These are phyloP conservation scores for Vararia minispora DNA, from an alignment of 768 basidiomycete genomes.

Conservation along the genomic window DNA sequence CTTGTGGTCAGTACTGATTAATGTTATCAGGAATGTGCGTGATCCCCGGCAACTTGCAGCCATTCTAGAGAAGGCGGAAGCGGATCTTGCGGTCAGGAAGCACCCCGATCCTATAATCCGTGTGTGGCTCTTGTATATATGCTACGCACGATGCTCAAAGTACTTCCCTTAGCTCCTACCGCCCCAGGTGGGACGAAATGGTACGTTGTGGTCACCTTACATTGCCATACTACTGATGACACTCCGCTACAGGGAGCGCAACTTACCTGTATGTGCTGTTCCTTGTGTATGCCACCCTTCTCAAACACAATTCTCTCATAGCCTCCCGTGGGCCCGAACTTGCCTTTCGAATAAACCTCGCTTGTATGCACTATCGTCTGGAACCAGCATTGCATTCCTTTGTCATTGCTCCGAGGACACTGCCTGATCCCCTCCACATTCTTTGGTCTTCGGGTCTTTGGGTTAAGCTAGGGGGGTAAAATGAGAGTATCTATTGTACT, in stretches of 20 bases:
- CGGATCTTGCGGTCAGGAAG: constrained; percentile 44
- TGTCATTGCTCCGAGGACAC: no score
- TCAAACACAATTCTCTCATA: constrained; percentile 18
- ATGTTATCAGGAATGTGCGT: constrained; percentile 50
- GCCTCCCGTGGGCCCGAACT: constrained; percentile 54
- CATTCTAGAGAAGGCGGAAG: constrained; percentile 77
- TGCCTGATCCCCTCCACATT: no score
- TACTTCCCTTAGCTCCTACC: constrained; percentile 43
- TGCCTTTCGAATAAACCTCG: no score
- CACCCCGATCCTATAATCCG: constrained; percentile 94
- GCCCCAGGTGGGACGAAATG: constrained; percentile 95
- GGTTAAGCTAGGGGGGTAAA: no score
- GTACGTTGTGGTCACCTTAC: constrained; percentile 34
- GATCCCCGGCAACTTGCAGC: constrained; percentile 73
- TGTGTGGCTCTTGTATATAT: constrained; percentile 20
- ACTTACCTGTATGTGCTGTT: constrained; percentile 50
- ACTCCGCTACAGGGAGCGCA: constrained; percentile 55
- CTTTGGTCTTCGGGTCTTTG: no score
- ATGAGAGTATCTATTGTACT: no score
- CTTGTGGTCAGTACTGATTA: background rate
- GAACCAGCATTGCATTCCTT: no score
- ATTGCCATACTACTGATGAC: constrained; percentile 4
- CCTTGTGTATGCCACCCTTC: background rate
- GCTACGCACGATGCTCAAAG: constrained; percentile 1
- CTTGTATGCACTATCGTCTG: no score